Base-by-base conservation (phyloP, 2,329 filamentous ascomycete species). In the Fusarium fujikuroi region DNA sequence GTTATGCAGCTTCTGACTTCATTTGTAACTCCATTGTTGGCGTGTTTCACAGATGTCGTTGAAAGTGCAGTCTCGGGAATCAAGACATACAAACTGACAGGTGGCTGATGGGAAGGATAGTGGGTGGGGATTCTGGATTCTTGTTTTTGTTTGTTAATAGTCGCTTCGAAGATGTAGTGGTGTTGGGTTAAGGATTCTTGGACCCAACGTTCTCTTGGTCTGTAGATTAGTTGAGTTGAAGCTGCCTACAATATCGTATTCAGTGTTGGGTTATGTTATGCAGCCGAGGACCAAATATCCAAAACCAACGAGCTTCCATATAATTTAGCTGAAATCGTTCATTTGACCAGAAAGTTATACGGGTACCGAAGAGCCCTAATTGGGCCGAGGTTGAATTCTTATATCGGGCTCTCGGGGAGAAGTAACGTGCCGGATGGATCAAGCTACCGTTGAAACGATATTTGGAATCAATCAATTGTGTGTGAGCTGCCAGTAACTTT, bases 331-430 rank as follows among this genome's bases (percentile, higher is more conserved):
- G 9, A 37, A 16, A 39, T n/a, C 23, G 15, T 39, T 28, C 16
- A 21, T 40, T 37, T 39, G 36, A 40, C 23, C 19, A n/a, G 25
- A 32, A 60, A 44, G 42, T 34, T 40, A 57, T 36, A 43, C 15
- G 14, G 30, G 47, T 32, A 50, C 39, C 16, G 18, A 28, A 23
- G 19, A 68, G 19, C 11, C 34, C 34, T n/a, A 19, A 16, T 5
- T 18, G 39, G 43, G 42, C 65, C 56, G 65, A 68, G 63, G 63
- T 37, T 54, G 11, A 32, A 23, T 30, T 50, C 8, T 50, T 43
- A 25, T 39, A 32, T 5, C 54, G 63, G 65, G 54, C 42, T 61
- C 54, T 68, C 63, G 47, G 65, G 40, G 25, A 28, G 14, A 43
- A 43, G 46, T 21, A 49, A 49, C n/a, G 47, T 25, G 43, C 65